These are phyloP conservation scores for Nemania bipapillata DNA, from an alignment of 2,329 filamentous ascomycete genomes.

Conservation along the genomic window DNA sequence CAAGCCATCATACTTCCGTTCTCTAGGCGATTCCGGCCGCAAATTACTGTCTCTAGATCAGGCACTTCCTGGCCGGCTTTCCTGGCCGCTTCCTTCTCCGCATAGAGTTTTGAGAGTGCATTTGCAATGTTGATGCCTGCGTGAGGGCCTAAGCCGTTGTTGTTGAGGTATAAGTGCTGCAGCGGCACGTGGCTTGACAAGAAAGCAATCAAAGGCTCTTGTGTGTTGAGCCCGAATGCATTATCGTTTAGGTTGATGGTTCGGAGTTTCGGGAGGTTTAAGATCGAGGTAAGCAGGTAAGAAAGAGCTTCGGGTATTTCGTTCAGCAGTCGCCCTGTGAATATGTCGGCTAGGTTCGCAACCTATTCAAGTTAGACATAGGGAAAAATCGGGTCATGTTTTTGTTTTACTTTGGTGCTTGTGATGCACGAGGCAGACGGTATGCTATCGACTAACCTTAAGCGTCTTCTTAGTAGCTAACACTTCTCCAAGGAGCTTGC, in stretches of 20 bases:
- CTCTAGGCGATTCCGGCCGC: slow-evolving; percentile 93
- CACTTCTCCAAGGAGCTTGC: slow-evolving; percentile 83
- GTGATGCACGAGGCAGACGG: background rate
- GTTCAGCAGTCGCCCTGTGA: slow-evolving; percentile 89
- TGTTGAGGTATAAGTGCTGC: slow-evolving; percentile 95
- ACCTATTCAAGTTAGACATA: slow-evolving; percentile 58
- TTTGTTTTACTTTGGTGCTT: background rate
- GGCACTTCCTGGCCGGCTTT: slow-evolving; percentile 78
- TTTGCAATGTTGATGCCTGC: slow-evolving; percentile 90
- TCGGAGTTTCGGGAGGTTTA: slow-evolving; percentile 85
- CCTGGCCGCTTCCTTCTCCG: slow-evolving; percentile 82
- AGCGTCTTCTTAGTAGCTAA: slow-evolving; percentile 85
- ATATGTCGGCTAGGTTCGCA: slow-evolving; percentile 96
- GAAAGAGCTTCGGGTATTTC: slow-evolving; percentile 93
- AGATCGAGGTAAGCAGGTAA: slow-evolving; percentile 83
- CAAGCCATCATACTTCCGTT: slow-evolving; percentile 96
- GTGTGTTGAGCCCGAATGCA: slow-evolving; percentile 94
- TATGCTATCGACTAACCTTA: slow-evolving; percentile 62
- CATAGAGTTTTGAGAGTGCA: slow-evolving; percentile 82
- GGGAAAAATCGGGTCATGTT: background rate
- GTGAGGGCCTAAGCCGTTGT: slow-evolving; percentile 94
- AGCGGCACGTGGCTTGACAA: slow-evolving; percentile 87
- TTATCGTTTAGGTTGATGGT: slow-evolving; percentile 98
- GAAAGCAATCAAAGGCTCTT: slow-evolving; percentile 92
- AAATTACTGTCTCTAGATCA: slow-evolving; percentile 93